phyloP scores from a whole-genome alignment of 2,329 filamentous ascomycete species.

The Fusarium subglutinans region DNA sequence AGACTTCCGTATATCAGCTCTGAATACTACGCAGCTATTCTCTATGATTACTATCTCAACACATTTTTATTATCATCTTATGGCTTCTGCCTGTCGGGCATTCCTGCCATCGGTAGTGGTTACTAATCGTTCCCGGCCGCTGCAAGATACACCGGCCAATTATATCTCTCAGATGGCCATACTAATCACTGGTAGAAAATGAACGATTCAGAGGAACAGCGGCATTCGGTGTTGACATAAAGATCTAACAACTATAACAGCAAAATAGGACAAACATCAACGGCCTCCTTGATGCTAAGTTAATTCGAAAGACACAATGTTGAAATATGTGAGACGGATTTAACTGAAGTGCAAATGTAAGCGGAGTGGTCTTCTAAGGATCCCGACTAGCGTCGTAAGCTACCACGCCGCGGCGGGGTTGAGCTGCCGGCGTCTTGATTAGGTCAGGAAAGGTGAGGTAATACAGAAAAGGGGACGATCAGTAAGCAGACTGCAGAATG shows the following conservation, averaged over 20 bases:
- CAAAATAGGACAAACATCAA: not conserved
- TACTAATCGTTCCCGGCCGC: not conserved
- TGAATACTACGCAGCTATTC: fast-evolving
- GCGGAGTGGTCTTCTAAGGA: not conserved
- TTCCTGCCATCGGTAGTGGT: not conserved
- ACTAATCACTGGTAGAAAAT: not conserved
- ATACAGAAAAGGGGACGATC: not conserved
- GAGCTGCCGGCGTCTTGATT: not conserved
- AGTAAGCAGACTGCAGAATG: not conserved
- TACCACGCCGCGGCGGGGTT: not conserved
- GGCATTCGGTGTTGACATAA: fast-evolving
- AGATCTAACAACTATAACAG: fast-evolving
- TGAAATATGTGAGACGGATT: not conserved
- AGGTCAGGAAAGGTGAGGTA: not conserved
- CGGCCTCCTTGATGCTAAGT: fast-evolving
- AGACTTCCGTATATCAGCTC: too few relatives aligned
- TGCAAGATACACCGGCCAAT: not conserved
- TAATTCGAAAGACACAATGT: fast-evolving
- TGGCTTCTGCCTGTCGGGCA: not conserved
- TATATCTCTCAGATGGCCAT: fast-evolving
- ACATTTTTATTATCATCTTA: fast-evolving
- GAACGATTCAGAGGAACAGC: fast-evolving
- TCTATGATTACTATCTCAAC: not conserved
- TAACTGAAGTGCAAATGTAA: fast-evolving
- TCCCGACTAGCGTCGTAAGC: not conserved